Conservation (phyloP, 495 filamentous ascomycete genomes). For the Bryoglossum gracile region DNA sequence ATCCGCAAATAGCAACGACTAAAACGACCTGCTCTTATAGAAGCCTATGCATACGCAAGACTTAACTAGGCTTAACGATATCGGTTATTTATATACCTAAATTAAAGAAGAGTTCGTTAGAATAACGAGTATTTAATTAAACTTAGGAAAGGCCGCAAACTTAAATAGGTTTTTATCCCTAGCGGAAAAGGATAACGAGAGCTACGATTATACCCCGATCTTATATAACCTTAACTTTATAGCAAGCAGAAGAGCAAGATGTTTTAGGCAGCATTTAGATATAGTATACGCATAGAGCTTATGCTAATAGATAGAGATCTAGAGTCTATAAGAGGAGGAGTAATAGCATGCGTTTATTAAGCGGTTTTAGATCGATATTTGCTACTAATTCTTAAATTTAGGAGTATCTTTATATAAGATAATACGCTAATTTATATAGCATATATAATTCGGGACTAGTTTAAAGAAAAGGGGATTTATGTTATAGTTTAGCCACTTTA, state of each 20-base stretch:
- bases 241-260: conserved; percentile 5
- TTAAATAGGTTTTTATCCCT: not conserved
- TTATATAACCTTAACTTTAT: not conserved
- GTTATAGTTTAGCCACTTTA: conserved; percentile 5
- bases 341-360: not conserved
- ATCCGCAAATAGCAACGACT: not conserved
- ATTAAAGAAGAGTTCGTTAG: not conserved
- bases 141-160: not conserved
- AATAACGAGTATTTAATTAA: not conserved
- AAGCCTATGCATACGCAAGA: not conserved
- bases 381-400: not conserved
- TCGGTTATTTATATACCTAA: not conserved
- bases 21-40: not conserved
- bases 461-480: not conserved
- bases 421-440: too few species aligned
- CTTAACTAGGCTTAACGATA: not conserved
- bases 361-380: conserved; percentile 1
- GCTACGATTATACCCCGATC: not conserved
- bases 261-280: conserved; percentile 11
- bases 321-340: conserved; percentile 1
- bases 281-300: not conserved
- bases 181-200: not conserved
- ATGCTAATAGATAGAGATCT: conserved; percentile 4
- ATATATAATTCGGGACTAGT: conserved; percentile 2
- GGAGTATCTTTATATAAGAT: conserved; percentile 4